Base-by-base conservation (phyloP, 345 rosid species). In the Lepidium aucheri region DNA sequence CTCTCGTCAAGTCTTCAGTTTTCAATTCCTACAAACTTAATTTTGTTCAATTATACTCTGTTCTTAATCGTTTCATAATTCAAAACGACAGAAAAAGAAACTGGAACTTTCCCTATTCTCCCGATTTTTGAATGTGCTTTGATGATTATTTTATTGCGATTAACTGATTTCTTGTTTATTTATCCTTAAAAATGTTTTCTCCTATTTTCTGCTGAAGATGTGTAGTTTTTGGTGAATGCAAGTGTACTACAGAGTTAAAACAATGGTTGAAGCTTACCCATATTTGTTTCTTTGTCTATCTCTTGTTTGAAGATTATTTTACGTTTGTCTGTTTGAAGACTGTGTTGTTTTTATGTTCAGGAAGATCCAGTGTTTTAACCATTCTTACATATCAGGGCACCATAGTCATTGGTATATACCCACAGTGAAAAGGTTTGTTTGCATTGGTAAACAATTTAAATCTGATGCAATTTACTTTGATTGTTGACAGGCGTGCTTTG, bases 401-500 rank as follows among this genome's bases (percentile, higher is more conserved):
- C 66, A 51, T 33, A 42, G 4, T 53, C 24, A 24, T 70, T 34
- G 33, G 9, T 44, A 22, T 15, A 62, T 41, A 20, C 18, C 51
- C 36, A 30, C 14, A 55, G 44, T 10, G 34, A 15, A 47, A 65
- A 64, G 70, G 65, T 56, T 72, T 55, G 69, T 56, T 64, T 45
- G 13, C 44, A 64, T 39, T 57, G 33, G 34, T 53, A 26, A 44
- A 11, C 53, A 24, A 40, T 50, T 64, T 1, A 11, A 38, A 26
- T 47, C 30, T 55, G 4, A 4, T 12, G 26, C 11, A 54, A 38
- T 45, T 34, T 50, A 8, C 54, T 41, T 56, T 5, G 43, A 17
- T 28, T 56, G 15, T 39, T 46, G 26, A 28, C 32, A 28, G 18
- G 34, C 17, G 41, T 60, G 53, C 65, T 40, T n/a, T 49, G 53